Percentiles rank a stretch among this genome's conserved stretches.
phyloP scores from a whole-genome alignment of 805 yeast species.

The Teunomyces kruisii region DNA sequence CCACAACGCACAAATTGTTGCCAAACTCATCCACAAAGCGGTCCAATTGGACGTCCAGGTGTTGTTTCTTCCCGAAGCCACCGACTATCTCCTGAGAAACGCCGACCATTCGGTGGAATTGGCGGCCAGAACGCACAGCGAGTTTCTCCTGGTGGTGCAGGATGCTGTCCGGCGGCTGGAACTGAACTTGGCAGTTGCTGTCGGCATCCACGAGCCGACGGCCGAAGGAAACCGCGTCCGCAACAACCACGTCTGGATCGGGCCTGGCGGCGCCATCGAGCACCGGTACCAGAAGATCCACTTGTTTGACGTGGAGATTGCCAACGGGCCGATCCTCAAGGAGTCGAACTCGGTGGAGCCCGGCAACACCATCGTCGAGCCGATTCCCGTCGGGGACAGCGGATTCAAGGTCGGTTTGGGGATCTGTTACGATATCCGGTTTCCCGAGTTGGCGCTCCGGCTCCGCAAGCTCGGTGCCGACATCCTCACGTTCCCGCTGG shows the following conservation, averaged over 20 bases:
- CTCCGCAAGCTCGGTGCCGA: slow-evolving; percentile 72
- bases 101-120: slow-evolving; percentile 63
- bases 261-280: slow-evolving; percentile 59
- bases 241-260: slow-evolving; percentile 74
- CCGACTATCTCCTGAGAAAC: slow-evolving; percentile 78
- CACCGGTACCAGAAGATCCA: slow-evolving; percentile 84
- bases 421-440: slow-evolving; percentile 85
- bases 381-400: slow-evolving; percentile 50
- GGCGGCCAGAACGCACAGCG: slow-evolving; percentile 42
- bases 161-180: slow-evolving; percentile 44
- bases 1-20: slow-evolving; percentile 60
- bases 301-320: slow-evolving; percentile 82
- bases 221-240: slow-evolving; percentile 22
- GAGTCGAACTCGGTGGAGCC: slow-evolving; percentile 83
- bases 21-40: slow-evolving; percentile 63
- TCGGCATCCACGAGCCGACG: slow-evolving; percentile 88
- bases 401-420: slow-evolving; percentile 58
- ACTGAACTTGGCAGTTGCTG: slow-evolving; percentile 57
- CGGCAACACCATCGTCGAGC: slow-evolving; percentile 54
- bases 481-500: slow-evolving; percentile 80
- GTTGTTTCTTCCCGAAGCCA: slow-evolving; percentile 89
- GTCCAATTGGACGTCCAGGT: slow-evolving; percentile 59
- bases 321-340: slow-evolving; percentile 75
- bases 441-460: slow-evolving; percentile 74
- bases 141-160: slow-evolving; percentile 46